These are phyloP conservation scores for Aquilaria malaccensis DNA, from an alignment of 345 rosid species.

Conservation along the genomic window DNA sequence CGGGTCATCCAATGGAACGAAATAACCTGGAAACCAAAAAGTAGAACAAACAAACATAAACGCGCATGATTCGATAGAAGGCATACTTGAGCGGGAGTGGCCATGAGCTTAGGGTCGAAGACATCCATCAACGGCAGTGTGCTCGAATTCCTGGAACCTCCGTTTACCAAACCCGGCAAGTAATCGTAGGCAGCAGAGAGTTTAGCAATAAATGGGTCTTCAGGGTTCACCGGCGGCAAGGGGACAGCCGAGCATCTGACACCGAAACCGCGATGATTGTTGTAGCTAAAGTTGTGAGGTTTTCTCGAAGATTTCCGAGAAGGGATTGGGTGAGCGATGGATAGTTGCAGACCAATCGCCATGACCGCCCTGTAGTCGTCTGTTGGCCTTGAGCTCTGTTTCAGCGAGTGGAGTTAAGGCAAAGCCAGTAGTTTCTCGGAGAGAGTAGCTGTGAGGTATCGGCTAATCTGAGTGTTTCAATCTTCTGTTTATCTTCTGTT, in stretches of 20 bases:
- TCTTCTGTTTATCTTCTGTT: too few species aligned
- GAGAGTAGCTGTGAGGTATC: too few species aligned
- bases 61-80: neutral
- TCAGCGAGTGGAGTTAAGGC: too few species aligned
- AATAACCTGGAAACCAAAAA: neutral
- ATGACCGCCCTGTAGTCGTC: slow-evolving; percentile 12
- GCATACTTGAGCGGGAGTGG: slow-evolving; percentile 67
- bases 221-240: slow-evolving; percentile 65
- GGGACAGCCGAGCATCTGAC: slow-evolving; percentile 48
- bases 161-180: slow-evolving; percentile 49
- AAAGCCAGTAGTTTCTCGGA: too few species aligned
- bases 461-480: too few species aligned
- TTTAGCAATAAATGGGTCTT: slow-evolving; percentile 61
- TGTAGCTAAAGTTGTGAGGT: slow-evolving; percentile 20
- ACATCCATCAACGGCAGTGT: slow-evolving; percentile 68
- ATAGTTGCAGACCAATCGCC: slow-evolving; percentile 45
- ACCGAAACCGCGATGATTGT: slow-evolving; percentile 25
- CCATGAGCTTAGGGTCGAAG: slow-evolving; percentile 73
- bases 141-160: slow-evolving; percentile 36
- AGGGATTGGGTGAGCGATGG: slow-evolving; percentile 32
- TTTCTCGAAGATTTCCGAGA: slow-evolving; percentile 23
- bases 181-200: slow-evolving; percentile 55
- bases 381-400: too few species aligned
- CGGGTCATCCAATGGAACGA: neutral
- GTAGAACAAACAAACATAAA: neutral